Conservation (phyloP, 2,329 filamentous ascomycete genomes). For the Chaetomium sp. region DNA sequence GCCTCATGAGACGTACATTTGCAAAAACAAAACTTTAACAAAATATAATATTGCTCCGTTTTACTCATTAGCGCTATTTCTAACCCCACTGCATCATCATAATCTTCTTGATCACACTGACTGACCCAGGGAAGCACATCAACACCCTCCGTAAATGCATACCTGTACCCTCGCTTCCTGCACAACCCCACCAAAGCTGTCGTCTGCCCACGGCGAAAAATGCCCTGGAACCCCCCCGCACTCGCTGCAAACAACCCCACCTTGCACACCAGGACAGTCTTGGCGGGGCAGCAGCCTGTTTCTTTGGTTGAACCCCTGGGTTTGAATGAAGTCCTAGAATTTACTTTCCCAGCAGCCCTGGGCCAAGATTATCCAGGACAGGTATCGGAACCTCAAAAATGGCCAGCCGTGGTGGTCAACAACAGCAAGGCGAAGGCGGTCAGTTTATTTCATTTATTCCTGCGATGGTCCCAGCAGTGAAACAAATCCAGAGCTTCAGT, state of each 20-base stretch:
- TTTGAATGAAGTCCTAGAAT: background rate
- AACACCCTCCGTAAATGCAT: background rate
- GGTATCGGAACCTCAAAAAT: conserved; percentile 2
- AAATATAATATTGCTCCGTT: too few species aligned
- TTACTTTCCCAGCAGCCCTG: background rate
- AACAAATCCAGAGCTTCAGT: background rate
- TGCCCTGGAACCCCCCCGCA: background rate
- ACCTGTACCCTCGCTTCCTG: background rate
- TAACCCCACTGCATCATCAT: too few species aligned
- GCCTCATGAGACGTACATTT: too few species aligned
- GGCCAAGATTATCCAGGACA: background rate
- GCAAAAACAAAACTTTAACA: too few species aligned
- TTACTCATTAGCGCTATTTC: too few species aligned
- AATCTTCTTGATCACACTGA: too few species aligned
- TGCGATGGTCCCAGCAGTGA: background rate
- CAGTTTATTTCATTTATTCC: background rate
- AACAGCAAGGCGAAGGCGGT: conserved; percentile 16
- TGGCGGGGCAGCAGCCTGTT: conserved; percentile 7
- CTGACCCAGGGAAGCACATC: too few species aligned
- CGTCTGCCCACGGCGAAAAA: background rate
- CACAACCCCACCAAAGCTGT: conserved; percentile 6
- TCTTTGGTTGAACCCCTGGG: background rate
- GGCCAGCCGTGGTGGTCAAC: conserved; percentile 14
- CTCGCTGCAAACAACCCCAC: conserved; percentile 2
- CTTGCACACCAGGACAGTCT: background rate